Evolutionary conservation across 768 basidiomycete species (phyloP).

Genomic region (Lactarius hengduanensis): DNA sequence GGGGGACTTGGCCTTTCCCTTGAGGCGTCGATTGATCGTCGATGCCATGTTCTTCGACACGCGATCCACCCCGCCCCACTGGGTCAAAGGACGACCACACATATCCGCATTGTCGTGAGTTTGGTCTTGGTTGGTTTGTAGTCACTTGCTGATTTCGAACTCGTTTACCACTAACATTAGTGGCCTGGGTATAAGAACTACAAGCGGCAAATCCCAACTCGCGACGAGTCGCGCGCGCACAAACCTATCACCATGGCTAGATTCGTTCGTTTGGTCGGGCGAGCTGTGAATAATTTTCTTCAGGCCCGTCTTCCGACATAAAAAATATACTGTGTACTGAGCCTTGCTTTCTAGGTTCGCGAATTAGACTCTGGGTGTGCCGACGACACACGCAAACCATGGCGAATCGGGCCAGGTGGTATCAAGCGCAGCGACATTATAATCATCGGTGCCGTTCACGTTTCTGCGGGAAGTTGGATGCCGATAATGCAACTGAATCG

Average conservation of each 20-base stretch:
- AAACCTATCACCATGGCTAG: neutral
- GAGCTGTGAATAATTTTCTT: neutral
- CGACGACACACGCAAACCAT: neutral
- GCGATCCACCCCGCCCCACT: neutral
- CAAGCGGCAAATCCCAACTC: neutral
- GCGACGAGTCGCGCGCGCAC: neutral
- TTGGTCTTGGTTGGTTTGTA: neutral
- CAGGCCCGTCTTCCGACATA: neutral
- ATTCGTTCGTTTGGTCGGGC: neutral
- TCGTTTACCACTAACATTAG: neutral
- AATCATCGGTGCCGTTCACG: neutral
- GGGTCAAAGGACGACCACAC: neutral
- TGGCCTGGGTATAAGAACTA: neutral
- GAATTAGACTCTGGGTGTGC: neutral
- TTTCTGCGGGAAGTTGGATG: neutral
- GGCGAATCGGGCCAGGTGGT: neutral
- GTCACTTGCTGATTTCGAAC: neutral
- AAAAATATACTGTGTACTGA: neutral
- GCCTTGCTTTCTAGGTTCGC: neutral
- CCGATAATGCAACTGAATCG: neutral
- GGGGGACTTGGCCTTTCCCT: neutral
- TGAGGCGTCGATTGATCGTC: neutral
- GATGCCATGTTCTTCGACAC: neutral
- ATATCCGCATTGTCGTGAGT: neutral
- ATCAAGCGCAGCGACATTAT: neutral